Percentiles rank a stretch among this genome's conserved stretches.
Evolutionary conservation across 1,284 basidiomycete species (phyloP).

Genomic region (Rhodotorula glutinis): DNA sequence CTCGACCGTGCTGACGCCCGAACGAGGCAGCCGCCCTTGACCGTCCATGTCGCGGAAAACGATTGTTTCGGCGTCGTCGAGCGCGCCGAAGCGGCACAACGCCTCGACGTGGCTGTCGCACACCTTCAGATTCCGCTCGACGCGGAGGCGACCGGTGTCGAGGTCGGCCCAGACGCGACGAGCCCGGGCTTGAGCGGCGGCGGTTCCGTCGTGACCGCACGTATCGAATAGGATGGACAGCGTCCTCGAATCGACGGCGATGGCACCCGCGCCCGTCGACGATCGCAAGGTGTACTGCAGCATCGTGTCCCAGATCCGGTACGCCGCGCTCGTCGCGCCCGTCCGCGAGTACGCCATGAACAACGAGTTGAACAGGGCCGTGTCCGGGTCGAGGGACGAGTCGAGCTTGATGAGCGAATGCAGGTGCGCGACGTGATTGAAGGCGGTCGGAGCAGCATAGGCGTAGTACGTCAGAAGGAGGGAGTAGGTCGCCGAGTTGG

Average conservation of each 20-base stretch:
- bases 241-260: constrained; percentile 60
- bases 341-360: constrained; percentile 85
- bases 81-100: constrained; percentile 65
- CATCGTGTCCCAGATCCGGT: constrained; percentile 76
- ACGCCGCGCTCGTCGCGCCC: constrained; percentile 66
- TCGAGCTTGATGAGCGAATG: constrained; percentile 79
- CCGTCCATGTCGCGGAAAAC: constrained; percentile 63
- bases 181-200: constrained; percentile 6
- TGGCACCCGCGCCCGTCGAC: constrained; percentile 15
- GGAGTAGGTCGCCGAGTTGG: constrained; percentile 66
- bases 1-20: constrained; percentile 40
- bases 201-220: constrained; percentile 62
- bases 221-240: constrained; percentile 81
- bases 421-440: constrained; percentile 57
- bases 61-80: constrained; percentile 66
- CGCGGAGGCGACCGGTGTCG: constrained; percentile 52
- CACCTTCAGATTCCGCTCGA: constrained; percentile 55
- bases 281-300: constrained; percentile 53
- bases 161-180: constrained; percentile 29
- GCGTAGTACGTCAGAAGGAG: constrained; percentile 61
- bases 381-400: constrained; percentile 67
- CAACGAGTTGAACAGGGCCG: constrained; percentile 75
- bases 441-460: constrained; percentile 23
- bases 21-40: constrained; percentile 42
- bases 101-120: constrained; percentile 85